Evolutionary conservation across 129 eudicot genomes (phyloP).

Genomic region (Chrysanthemum seticuspe): DNA sequence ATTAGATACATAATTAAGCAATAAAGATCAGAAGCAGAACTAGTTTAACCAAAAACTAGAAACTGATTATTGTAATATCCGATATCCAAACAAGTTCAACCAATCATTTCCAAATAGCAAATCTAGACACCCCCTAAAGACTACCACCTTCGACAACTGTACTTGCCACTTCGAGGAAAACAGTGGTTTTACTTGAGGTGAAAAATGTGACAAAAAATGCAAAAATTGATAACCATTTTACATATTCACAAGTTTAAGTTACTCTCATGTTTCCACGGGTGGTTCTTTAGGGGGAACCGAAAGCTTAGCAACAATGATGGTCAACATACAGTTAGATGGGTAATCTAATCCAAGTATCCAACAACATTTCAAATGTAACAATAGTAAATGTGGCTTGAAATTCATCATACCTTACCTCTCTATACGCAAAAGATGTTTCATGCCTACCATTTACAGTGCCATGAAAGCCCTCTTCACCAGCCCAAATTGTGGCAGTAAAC

Average conservation of each 20-base stretch:
- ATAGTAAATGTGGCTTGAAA: constrained; percentile 17
- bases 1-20: too few species aligned
- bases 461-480: constrained; percentile 83
- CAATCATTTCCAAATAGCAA: too few species aligned
- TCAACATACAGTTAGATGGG: constrained; percentile 1
- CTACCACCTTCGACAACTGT: too few species aligned
- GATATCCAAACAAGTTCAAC: too few species aligned
- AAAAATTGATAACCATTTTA: neutral
- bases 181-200: too few species aligned
- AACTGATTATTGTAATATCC: too few species aligned
- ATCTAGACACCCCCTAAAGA: too few species aligned
- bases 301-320: neutral
- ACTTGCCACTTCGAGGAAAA: too few species aligned
- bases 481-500: constrained; percentile 82
- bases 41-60: too few species aligned
- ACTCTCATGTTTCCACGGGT: neutral
- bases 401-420: constrained; percentile 59
- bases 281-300: neutral
- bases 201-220: neutral
- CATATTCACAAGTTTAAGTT: neutral
- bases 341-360: neutral
- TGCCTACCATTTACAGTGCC: constrained; percentile 90
- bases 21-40: too few species aligned
- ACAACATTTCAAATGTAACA: constrained; percentile 6
- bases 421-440: constrained; percentile 72